Evolutionary conservation across 192 early-diverging fungal genomes (phyloP), one percentile per base, ranked within the genome.

Genomic region (Funneliformis mosseae): DNA sequence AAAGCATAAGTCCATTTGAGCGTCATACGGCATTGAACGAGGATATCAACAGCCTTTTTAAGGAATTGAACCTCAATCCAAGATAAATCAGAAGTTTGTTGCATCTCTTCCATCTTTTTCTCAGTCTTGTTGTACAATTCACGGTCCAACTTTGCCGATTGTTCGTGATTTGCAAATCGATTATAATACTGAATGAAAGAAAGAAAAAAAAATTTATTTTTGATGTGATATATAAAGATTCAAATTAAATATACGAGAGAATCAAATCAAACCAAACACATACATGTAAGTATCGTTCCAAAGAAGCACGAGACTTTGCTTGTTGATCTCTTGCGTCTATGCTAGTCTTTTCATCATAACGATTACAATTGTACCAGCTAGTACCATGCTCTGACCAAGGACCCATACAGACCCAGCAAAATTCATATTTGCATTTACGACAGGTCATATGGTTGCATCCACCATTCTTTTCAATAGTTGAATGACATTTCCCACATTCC

Each of bases 361-460:
- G 93, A 88, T 97, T 99, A 88, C 98, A 99, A 85, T 93, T 96
- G 86, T 99, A 99, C 93, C 93, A 99, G 82, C 89, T 90, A 46
- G 94, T 96, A 8, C 97, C 97, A 81, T 99, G 98, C 78, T 99
- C 96, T 5, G 89, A 87, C 98, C 98, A 99, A 38, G 97, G 96
- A 18, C 97, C 97, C 91, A 93, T 90, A 86, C 98, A 99, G 55
- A 99, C 95, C 98, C 98, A 99, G 85, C 98, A 99, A 84, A 98
- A 99, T 88, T 99, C 96, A 85, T 98, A 90, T 83, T 92, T 92
- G 85, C 98, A 99, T 85, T 97, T 96, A 78, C 94, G 92, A 87
- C 98, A 99, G 1, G 96, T 97, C 98, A 99, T 99, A 82, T 99
- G 98, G 85, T 99, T 99, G 88, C 98, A 99, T 10, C 98, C 98